Percentiles rank a stretch among this genome's conserved stretches.
Evolutionary conservation across 129 eudicot species (phyloP).

Genomic region (Pittosporum tobira): DNA sequence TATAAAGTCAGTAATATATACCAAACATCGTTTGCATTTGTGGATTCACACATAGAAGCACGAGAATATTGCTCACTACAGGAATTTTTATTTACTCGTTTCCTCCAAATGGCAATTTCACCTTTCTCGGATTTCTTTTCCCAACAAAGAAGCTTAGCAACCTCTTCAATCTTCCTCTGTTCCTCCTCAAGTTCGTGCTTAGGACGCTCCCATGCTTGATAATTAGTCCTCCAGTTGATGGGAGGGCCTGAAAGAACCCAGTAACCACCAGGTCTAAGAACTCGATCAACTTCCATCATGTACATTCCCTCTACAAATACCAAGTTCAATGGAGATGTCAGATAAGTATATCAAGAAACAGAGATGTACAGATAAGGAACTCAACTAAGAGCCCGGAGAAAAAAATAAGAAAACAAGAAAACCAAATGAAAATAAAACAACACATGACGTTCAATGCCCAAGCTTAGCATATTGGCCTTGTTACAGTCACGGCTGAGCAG

Average conservation of each 20-base stretch:
- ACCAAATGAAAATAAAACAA: too few species aligned
- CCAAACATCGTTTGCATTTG: constrained; percentile 42
- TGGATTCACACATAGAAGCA: constrained; percentile 32
- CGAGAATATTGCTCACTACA: constrained; percentile 33
- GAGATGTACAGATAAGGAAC: background rate
- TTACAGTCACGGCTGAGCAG: background rate
- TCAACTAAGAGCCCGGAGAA: background rate
- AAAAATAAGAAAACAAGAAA: background rate
- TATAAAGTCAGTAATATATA: constrained; percentile 9
- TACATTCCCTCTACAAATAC: constrained; percentile 32
- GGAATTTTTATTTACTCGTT: constrained; percentile 28
- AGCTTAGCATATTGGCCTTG: background rate
- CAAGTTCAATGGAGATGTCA: background rate
- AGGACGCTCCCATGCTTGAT: constrained; percentile 43
- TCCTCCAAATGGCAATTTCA: constrained; percentile 44
- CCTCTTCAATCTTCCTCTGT: constrained; percentile 41
- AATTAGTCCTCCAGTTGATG: constrained; percentile 37
- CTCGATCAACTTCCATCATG: constrained; percentile 58
- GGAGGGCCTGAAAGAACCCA: constrained; percentile 61
- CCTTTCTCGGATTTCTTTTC: constrained; percentile 43
- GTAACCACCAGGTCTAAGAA: constrained; percentile 45
- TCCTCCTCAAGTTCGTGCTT: constrained; percentile 41
- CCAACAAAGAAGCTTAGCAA: constrained; percentile 51
- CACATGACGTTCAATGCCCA: background rate
- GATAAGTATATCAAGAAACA: background rate